Conservation (phyloP, 148 eudicot genomes). For the Chenopodium berlandieri region DNA sequence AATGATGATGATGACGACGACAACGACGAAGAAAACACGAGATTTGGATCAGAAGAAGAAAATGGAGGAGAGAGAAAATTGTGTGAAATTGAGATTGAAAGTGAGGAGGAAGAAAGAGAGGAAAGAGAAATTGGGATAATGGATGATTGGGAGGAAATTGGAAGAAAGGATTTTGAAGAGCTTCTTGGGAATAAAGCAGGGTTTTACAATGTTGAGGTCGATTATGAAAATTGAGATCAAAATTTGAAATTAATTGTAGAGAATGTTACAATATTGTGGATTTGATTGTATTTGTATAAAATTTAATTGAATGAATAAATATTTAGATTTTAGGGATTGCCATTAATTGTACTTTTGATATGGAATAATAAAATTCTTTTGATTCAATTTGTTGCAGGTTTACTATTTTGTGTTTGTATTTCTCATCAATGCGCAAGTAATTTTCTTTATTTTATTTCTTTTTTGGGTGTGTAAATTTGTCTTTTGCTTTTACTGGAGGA, state of each 20-base stretch:
- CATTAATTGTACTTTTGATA: neutral
- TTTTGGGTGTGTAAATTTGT: no score
- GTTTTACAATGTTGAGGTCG: neutral
- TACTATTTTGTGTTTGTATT: neutral
- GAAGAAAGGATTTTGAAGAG: constrained; percentile 32
- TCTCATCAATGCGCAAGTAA: neutral
- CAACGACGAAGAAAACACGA: neutral
- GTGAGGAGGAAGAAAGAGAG: constrained; percentile 9
- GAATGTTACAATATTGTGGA: neutral
- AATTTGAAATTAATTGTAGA: neutral
- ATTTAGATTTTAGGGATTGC: neutral
- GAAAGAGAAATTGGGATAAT: constrained; percentile 20
- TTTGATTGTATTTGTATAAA: neutral
- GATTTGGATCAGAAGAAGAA: constrained; percentile 3
- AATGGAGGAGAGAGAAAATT: constrained; percentile 6
- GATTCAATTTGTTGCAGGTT: neutral
- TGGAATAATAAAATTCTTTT: neutral
- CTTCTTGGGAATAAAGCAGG: constrained; percentile 20
- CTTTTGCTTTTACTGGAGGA: neutral
- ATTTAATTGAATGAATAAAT: constrained; percentile 17
- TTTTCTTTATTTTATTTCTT: no score
- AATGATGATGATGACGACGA: neutral
- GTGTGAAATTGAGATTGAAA: constrained; percentile 32
- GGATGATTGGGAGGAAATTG: constrained; percentile 35
- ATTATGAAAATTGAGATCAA: constrained; percentile 2